Conservation (phyloP, 805 yeast species). For the Candida nitratophila region DNA sequence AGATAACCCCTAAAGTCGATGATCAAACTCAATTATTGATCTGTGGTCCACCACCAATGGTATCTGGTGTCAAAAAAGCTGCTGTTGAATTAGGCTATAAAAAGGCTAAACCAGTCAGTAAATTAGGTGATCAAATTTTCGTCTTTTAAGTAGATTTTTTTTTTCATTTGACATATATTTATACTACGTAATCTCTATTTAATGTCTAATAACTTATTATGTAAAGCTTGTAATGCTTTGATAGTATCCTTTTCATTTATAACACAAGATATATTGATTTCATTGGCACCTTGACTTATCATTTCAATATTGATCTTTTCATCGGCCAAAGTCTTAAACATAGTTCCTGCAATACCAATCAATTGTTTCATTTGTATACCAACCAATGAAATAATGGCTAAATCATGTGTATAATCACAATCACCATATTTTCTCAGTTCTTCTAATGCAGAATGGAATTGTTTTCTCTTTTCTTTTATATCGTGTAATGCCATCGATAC, state of each 20-base stretch:
- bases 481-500: conserved; percentile 96
- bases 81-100: conserved; percentile 67
- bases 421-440: conserved; percentile 78
- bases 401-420: conserved; percentile 79
- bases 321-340: conserved; percentile 91
- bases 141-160: conserved; percentile 47
- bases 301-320: conserved; percentile 91
- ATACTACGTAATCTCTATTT: not conserved
- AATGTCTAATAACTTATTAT: conserved; percentile 51
- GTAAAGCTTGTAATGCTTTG: conserved; percentile 82
- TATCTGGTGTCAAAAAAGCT: conserved; percentile 73
- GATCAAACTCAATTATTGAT: conserved; percentile 63
- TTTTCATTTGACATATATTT: not conserved
- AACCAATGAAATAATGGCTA: conserved; percentile 90
- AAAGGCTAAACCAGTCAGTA: conserved; percentile 84
- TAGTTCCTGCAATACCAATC: conserved; percentile 94
- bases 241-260: conserved; percentile 76
- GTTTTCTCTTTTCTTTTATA: conserved; percentile 48
- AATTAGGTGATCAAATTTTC: conserved; percentile 85
- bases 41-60: conserved; percentile 96
- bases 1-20: conserved; percentile 54
- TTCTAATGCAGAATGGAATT: conserved; percentile 63
- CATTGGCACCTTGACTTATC: conserved; percentile 98
- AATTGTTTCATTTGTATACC: conserved; percentile 96
- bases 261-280: conserved; percentile 93